Base-by-base conservation (phyloP, 306 rosid species). In the Rubus parviflorus region DNA sequence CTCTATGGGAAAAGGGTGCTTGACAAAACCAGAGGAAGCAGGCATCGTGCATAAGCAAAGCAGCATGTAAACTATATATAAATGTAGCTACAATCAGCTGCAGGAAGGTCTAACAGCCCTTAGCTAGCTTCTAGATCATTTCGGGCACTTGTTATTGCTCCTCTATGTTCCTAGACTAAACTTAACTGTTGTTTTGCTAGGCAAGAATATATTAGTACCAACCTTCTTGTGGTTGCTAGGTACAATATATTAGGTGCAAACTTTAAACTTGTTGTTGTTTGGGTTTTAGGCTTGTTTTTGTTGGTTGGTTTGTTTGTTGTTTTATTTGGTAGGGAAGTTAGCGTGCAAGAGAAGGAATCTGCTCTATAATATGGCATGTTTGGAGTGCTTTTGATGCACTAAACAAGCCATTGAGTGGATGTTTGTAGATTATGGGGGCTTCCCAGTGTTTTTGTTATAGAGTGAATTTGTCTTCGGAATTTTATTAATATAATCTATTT, bases 1-100 rank as follows among this genome's bases (percentile, higher is more conserved):
- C 68, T 41, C 1, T 15, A 77, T 17, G 87, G 87, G 22, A 61
- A 68, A 30, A 47, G 68, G 58, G 84, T 84, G 57, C 42, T 83
- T 3, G 73, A 63, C 2, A 22, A 43, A 62, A 13, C 62, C 37
- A 53, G 49, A 49, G 49, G 58, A 10, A 20, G 52, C 47, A 62
- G 41, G 46, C 68, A 25, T 8, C 77, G 35, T 61, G 40, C n/a
- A 45, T 30, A 58, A 60, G 51, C 48, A 30, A 17, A 67, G 48
- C 13, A 40, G 48, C 38, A 54, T 54, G 65, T 38, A 17, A 51
- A 70, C 52, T 22, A 17, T 12, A 35, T 12, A 37, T 30, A 35
- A 8, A 30, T 51, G 63, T 52, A 37, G 48, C 45, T 54, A 25
- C 16, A 37, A 37, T 63, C 68, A 30, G 45, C 68, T 63, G 41